Evolutionary conservation across 345 rosid species (phyloP), one percentile per base, ranked within the genome.

Genomic region (Anacardium occidentale): DNA sequence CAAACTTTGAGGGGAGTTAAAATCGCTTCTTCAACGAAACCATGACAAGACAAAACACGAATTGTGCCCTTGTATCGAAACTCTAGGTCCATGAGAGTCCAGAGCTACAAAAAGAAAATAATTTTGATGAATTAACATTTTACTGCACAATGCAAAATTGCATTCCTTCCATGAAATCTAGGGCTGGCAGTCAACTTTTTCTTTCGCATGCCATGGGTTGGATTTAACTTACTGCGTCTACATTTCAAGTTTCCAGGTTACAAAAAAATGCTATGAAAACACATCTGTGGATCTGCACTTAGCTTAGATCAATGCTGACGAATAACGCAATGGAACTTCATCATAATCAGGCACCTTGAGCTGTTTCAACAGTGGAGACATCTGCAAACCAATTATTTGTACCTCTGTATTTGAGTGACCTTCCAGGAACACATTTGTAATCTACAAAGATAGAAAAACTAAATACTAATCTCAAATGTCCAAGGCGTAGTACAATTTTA

Each of bases 351-450:
- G 74, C 59, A 60, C 59, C 68, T 67, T 48, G 21, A 78, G 1
- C 55, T 83, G 73, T 62, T 81, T 76, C 81, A 92, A 70, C 32
- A 91, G 65, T 8, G 86, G 85, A 52, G 84, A 66, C 85, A 89
- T 76, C 83, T 79, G 87, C 86, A 79, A 65, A 76, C 99, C 99
- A 37, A 92, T 68, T 47, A 92, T 82, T 52, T 82, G 68, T 7
- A 95, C 89, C 44, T 73, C 75, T 17, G 80, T 73, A 78, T 92
- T 95, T 63, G 94, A 89, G 85, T 91, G 94, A 42, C 97, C 94
- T 26, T 82, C 67, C 56, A 94, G 75, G 68, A 92, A 85, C 22
- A 75, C 77, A 48, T 87, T 68, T 4, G 98, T 90, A 44, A 94
- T 78, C 98, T 92, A 86, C 81, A 69, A 75, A 17, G 48, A 45